Conservation (phyloP, 2,329 filamentous ascomycete species). For the Alternaria gansuensis region DNA sequence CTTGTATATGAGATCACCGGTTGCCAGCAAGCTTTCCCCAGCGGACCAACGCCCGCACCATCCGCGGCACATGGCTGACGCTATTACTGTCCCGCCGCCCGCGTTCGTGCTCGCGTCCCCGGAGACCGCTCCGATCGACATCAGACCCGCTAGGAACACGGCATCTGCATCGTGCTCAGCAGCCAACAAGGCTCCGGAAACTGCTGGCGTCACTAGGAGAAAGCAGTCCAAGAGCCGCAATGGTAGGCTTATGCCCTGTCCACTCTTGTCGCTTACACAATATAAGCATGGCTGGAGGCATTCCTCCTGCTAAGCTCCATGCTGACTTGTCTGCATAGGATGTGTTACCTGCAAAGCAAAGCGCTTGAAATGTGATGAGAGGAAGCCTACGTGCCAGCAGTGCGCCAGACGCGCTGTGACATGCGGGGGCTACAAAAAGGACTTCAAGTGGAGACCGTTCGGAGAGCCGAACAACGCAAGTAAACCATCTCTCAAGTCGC, state of each 20-base stretch:
- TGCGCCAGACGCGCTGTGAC: constrained; percentile 70
- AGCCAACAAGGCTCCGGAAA: constrained; percentile 41
- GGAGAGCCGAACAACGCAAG: constrained; percentile 67
- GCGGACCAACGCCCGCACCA: constrained; percentile 21
- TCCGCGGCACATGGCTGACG: constrained; percentile 59
- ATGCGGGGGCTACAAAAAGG: constrained; percentile 77
- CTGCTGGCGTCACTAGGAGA: constrained; percentile 62
- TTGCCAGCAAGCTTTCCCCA: constrained; percentile 30
- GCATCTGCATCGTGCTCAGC: constrained; percentile 29
- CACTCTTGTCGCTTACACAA: constrained; percentile 10
- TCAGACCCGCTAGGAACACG: constrained; percentile 35
- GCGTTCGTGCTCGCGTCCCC: constrained; percentile 22
- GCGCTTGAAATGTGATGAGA: constrained; percentile 77
- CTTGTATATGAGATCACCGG: constrained; percentile 12
- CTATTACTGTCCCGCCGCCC: constrained; percentile 68
- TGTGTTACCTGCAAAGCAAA: constrained; percentile 79
- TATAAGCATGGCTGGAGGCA: not conserved
- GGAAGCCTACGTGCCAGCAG: constrained; percentile 72
- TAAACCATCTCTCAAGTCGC: constrained; percentile 56
- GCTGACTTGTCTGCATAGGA: constrained; percentile 57
- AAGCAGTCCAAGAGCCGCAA: constrained; percentile 81
- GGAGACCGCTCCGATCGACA: constrained; percentile 20
- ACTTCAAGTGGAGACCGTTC: constrained; percentile 78
- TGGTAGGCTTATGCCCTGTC: constrained; percentile 61
- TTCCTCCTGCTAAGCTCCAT: constrained; percentile 6